phyloP scores from a whole-genome alignment of 441 rosid species.

The Eutrema salsugineum region DNA sequence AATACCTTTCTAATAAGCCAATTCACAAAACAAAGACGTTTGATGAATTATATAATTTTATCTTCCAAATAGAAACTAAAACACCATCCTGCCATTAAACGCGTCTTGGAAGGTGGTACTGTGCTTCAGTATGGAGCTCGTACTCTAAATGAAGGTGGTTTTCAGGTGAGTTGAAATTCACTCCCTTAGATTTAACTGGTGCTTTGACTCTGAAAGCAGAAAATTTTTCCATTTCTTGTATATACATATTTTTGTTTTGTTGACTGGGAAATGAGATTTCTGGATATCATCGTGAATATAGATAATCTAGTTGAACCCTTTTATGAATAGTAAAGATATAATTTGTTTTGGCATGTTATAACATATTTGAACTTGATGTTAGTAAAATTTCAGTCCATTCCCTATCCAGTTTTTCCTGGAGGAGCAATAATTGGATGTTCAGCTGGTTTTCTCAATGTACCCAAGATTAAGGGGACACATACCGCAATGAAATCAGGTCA shows the following conservation, averaged over 20 bases:
- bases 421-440: constrained; percentile 98
- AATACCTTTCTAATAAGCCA: background rate
- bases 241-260: background rate
- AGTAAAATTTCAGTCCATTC: constrained; percentile 98
- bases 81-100: constrained; percentile 88
- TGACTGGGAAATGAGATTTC: background rate
- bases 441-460: constrained; percentile 96
- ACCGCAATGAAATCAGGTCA: constrained; percentile 99
- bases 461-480: constrained; percentile 97
- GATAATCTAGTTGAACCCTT: no score
- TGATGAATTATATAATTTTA: background rate
- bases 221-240: background rate
- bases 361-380: constrained; percentile 62
- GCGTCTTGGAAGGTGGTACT: constrained; percentile 83
- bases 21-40: background rate
- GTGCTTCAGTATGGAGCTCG: constrained; percentile 97
- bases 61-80: constrained; percentile 63
- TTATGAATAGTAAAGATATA: background rate
- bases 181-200: background rate
- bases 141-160: constrained; percentile 94
- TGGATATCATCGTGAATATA: background rate
- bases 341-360: constrained; percentile 20
- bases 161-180: constrained; percentile 61
- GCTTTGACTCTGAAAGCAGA: background rate
- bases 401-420: constrained; percentile 97